Evolutionary conservation across 2,329 filamentous ascomycete genomes (phyloP), one percentile per base, ranked within the genome.

Genomic region (Nothopassalora personata): DNA sequence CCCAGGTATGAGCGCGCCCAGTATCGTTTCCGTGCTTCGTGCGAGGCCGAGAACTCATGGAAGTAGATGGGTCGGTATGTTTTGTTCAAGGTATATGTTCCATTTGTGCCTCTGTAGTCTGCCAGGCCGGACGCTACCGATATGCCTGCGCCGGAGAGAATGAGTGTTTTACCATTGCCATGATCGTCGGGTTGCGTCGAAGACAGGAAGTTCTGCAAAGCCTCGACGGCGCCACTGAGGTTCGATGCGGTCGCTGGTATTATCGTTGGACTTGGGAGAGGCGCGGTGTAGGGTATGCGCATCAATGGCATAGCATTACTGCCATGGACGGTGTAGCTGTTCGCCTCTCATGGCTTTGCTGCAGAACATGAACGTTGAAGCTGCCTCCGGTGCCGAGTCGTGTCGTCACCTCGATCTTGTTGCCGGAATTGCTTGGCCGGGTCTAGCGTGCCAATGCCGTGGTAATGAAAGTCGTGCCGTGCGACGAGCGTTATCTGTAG

Each of bases 1-100:
- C 94, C 94, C 19, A 99, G 77, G 73, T 96, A 99, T 71, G 90
- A 96, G 52, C 94, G 80, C 0, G 94, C 93, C 94, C 94, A 99
- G 73, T 99, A 99, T 61, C 94, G 81, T 75, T 97, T 94, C 64
- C 94, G 81, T 11, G 89, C 86, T 72, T 92, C 90, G 75, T 97
- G 93, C 64, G 79, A 89, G 50, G 81, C 78, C 47, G 91, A 75
- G 70, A 97, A 99, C 73, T 99, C 94, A 73, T 91, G 86, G 74
- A 89, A 92, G 77, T 96, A 99, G 65, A 96, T 95, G 33, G 93
- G 94, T 1, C 89, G 85, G 71, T 96, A 58, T 7, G 56, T 85
- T 77, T 89, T 91, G 77, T 97, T 97, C 70, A 94, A 82, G 47
- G 91, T 87, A 72, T 99, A 99, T 8, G 93, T 97, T 61, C 94